Evolutionary conservation across 2,329 filamentous ascomycete species (phyloP), one percentile per base, ranked within the genome.

Genomic region (Tolypocladium paradoxum): DNA sequence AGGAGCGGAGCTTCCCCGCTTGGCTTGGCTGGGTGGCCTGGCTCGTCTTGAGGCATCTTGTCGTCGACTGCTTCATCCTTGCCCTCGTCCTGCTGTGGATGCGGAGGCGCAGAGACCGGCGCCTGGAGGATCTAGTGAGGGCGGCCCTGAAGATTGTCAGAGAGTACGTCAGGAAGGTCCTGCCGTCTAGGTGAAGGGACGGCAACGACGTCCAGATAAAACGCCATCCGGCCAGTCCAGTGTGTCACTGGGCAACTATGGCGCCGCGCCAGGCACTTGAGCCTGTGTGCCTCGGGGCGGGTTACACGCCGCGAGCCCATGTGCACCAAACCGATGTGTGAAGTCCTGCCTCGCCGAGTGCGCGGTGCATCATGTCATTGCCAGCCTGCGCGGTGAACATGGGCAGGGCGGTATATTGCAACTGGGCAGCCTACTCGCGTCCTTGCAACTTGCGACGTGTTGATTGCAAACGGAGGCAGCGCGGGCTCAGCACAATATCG

Each of bases 21-120:
- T 95, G 89, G 88, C 49, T 85, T 1, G 75, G 81, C 46, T 89
- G 89, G 79, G 60, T 85, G 4, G 66, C 86, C 0, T 91, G 86
- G 86, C 70, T 82, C 40, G 66, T 80, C 22, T 68, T 85, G 40
- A 89, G 90, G 65, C 90, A 96, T 63, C 61, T 93, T 6, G 73
- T 87, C 31, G 76, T 87, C 46, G 89, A 97, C 68, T 65, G 84
- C 11, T 73, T 86, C 29, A 69, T 90, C 2, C 67, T 92, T 16
- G 76, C 75, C 31, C 59, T 90, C 1, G 70, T 91, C 37, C 66
- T 92, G 48, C 62, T 90, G 7, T 91, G 85, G 80, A 78, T 92
- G 79, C 74, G 88, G 52, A 79, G 77, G 58, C 82, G 81, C 63
- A 85, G 85, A 60, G 88, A 92, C 62, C 73, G 79, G 48, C 75